A percentile compares a stretch with the other conserved stretches of the same genome.
Conservation (phyloP, 2,329 filamentous ascomycete genomes). For the Ophiostoma novo-ulmi region DNA sequence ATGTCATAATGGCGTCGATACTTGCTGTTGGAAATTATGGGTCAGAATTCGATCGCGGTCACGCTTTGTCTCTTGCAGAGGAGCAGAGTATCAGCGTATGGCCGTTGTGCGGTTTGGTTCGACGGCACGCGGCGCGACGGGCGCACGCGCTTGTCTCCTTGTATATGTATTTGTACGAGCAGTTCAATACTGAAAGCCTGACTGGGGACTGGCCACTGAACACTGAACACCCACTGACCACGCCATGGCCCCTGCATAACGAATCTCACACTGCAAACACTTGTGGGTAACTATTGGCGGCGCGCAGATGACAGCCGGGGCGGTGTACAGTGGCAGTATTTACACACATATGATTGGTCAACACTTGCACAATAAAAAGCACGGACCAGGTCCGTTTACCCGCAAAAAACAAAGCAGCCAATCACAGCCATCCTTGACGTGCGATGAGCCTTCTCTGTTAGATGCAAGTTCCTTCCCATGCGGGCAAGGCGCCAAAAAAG, state of each 20-base stretch:
- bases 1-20: background rate
- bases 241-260: slow-evolving; percentile 3
- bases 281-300: slow-evolving; percentile 10
- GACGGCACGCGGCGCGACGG: slow-evolving; percentile 3
- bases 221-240: background rate
- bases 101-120: no score
- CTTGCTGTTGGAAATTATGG: background rate
- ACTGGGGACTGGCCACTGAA: background rate
- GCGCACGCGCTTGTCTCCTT: background rate
- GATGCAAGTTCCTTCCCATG: slow-evolving; percentile 1
- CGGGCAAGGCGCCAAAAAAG: slow-evolving; percentile 1
- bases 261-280: background rate
- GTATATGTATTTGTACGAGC: no score
- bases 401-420: background rate
- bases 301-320: background rate
- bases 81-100: no score
- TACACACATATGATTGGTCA: background rate
- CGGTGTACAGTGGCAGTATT: slow-evolving; percentile 17
- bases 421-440: background rate
- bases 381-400: slow-evolving; percentile 11
- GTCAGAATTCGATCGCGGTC: background rate
- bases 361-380: background rate
- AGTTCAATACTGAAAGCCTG: background rate
- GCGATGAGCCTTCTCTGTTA: background rate
- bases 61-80: background rate